A percentile compares a stretch with the other conserved stretches of the same genome.
phyloP scores from a whole-genome alignment of 495 filamentous ascomycete species.

The Podospora didyma region DNA sequence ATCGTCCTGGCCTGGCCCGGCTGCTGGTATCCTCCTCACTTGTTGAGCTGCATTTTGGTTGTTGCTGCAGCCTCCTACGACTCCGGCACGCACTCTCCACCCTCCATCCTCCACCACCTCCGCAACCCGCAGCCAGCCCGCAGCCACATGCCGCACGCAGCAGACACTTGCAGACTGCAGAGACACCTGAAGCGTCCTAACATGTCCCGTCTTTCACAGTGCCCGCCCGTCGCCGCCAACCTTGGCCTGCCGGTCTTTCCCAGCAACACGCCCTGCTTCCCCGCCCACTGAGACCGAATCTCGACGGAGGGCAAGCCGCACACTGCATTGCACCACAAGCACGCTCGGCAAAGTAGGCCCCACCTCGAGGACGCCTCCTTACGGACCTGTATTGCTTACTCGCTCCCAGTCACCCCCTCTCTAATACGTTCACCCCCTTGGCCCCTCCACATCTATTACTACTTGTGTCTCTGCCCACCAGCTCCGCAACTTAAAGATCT shows the following conservation, averaged over 20 bases:
- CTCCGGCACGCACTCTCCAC: too few species aligned
- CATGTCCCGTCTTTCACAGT: background rate
- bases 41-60: too few species aligned
- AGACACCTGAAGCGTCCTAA: conserved; percentile 10
- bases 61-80: too few species aligned
- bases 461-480: background rate
- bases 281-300: conserved; percentile 6
- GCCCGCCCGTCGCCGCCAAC: background rate
- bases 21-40: too few species aligned
- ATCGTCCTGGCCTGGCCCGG: too few species aligned
- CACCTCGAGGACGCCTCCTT: conserved; percentile 11
- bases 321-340: conserved; percentile 3
- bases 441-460: background rate
- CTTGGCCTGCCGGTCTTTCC: conserved; percentile 8
- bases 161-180: conserved; percentile 6
- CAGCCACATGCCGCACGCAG: background rate
- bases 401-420: background rate
- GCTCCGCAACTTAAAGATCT: background rate
- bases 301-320: conserved; percentile 1
- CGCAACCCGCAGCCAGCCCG: background rate
- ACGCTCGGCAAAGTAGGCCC: conserved; percentile 18
- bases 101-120: background rate
- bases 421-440: conserved; percentile 10
- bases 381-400: conserved; percentile 21
- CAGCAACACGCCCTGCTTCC: background rate